Conservation (phyloP, 2,329 filamentous ascomycete genomes). For the Colletotrichum aenigma region DNA sequence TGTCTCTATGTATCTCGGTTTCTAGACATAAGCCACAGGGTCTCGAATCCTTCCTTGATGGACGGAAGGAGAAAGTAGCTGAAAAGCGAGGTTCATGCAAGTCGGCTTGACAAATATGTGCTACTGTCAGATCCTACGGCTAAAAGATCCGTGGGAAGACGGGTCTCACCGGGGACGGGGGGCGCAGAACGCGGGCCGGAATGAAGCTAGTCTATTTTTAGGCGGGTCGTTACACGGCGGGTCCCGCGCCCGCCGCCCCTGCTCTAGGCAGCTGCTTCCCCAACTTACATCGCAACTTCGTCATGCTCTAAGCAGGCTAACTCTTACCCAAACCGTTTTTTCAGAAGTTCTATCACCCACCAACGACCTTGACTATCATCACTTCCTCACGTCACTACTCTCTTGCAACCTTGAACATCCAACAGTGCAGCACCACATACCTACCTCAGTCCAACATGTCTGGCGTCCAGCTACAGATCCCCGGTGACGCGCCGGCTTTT, state of each 20-base stretch:
- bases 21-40: background rate
- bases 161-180: background rate
- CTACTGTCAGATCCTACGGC: background rate
- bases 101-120: background rate
- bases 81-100: background rate
- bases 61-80: background rate
- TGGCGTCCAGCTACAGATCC: background rate
- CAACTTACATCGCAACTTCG: background rate
- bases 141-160: background rate
- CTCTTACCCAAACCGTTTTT: background rate
- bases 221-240: background rate
- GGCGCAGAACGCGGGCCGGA: background rate
- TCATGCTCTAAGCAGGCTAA: background rate
- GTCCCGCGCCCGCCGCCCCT: background rate
- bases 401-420: background rate
- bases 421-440: background rate
- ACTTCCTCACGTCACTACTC: background rate
- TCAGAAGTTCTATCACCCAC: background rate
- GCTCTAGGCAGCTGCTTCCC: background rate
- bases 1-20: background rate
- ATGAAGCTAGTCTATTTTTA: background rate
- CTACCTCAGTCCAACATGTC: background rate
- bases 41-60: background rate
- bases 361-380: background rate
- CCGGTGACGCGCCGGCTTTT: background rate